Conservation (phyloP, 257 asterid species). For the Solanum sitiens region DNA sequence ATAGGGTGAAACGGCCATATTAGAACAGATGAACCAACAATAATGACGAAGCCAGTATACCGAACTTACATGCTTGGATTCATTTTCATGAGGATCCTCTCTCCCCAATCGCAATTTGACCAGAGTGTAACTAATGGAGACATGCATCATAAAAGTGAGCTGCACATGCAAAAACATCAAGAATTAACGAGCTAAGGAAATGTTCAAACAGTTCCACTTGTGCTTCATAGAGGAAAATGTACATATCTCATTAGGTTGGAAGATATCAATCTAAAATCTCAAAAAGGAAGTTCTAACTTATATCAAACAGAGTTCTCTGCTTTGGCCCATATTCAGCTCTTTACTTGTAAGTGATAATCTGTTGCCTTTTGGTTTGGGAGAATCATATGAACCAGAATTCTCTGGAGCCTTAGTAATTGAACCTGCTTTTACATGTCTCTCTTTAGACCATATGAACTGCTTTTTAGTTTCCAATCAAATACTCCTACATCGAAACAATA, state of each 20-base stretch:
- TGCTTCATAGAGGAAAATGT: not conserved
- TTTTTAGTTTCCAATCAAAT: not conserved
- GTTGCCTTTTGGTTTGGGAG: not conserved
- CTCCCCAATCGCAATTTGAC: conserved; percentile 19
- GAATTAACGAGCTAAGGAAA: not conserved
- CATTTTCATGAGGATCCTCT: conserved; percentile 6
- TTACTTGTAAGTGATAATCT: not conserved
- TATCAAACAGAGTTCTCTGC: not conserved
- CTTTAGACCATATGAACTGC: not conserved
- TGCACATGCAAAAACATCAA: conserved; percentile 15
- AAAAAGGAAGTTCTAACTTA: not conserved
- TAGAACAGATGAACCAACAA: not conserved
- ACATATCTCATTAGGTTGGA: not conserved
- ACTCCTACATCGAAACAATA: not conserved
- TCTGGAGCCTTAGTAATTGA: not conserved
- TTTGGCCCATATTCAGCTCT: not conserved
- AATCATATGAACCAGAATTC: not conserved
- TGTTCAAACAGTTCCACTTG: not conserved
- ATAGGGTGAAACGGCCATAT: not conserved
- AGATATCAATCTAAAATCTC: not conserved
- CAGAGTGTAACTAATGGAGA: conserved; percentile 31
- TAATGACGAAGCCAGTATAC: not conserved
- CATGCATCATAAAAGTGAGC: conserved; percentile 57
- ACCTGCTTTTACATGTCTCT: not conserved
- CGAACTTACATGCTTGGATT: conserved; percentile 32